phyloP scores from a whole-genome alignment of 2,329 filamentous ascomycete species.

The Sporothrix brunneoviolacea region DNA sequence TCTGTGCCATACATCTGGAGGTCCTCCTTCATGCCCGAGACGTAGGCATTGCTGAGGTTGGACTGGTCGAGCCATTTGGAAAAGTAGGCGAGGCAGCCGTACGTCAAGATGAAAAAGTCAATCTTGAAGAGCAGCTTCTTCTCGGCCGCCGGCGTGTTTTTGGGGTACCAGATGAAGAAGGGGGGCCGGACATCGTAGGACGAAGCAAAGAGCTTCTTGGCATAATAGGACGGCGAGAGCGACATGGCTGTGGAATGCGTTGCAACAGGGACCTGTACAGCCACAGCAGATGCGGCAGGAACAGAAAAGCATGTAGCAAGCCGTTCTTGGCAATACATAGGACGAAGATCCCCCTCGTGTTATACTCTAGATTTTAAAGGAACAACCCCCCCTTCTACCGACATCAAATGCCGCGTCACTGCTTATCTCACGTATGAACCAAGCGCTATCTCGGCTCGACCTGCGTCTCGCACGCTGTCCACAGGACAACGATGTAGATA shows the following conservation, averaged over 20 bases:
- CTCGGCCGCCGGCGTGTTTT: conserved; percentile 19
- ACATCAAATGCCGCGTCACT: no score
- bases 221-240: conserved; percentile 7
- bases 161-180: conserved; percentile 25
- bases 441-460: no score
- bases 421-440: no score
- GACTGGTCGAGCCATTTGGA: conserved; percentile 24
- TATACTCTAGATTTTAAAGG: no score
- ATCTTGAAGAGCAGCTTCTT: conserved; percentile 27
- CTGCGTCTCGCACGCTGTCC: no score
- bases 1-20: conserved; percentile 35
- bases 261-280: not conserved
- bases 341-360: no score
- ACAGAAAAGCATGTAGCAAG: no score
- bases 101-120: conserved; percentile 26
- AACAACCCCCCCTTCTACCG: no score
- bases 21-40: conserved; percentile 40
- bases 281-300: not conserved
- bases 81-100: conserved; percentile 24
- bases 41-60: conserved; percentile 35
- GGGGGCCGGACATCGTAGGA: conserved; percentile 20
- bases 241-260: no score
- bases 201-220: conserved; percentile 23
- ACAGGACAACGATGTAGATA: no score
- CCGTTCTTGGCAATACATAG: no score